These are phyloP conservation scores for Aureobasidium sp. DNA, from an alignment of 2,329 filamentous ascomycete genomes.

Conservation along the genomic window DNA sequence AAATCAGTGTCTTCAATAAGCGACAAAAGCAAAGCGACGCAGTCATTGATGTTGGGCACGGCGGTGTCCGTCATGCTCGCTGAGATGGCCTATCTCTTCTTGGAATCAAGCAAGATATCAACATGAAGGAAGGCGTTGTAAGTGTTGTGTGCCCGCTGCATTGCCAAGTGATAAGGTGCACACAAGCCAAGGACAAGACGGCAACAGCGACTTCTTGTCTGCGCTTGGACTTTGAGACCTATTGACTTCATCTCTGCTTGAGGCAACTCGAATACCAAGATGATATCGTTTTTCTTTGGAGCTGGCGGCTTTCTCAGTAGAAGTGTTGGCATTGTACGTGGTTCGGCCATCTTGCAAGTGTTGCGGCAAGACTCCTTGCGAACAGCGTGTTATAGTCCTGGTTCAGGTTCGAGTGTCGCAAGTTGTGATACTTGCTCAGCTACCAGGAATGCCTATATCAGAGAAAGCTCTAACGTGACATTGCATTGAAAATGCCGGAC, in stretches of 20 bases:
- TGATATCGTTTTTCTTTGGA: neutral
- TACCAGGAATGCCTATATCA: neutral
- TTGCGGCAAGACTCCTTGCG: neutral
- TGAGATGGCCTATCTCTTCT: neutral
- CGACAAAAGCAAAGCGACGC: neutral
- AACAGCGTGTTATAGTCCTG: neutral
- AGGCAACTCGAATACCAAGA: neutral
- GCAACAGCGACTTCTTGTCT: neutral
- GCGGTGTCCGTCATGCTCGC: neutral
- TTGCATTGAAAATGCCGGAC: too few relatives aligned
- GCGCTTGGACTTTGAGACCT: neutral
- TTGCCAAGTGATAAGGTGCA: constrained; percentile 7
- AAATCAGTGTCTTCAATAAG: neutral
- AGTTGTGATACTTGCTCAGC: neutral
- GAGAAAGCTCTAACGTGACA: too few relatives aligned
- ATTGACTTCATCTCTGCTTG: neutral
- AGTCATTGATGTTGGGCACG: neutral
- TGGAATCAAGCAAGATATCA: neutral
- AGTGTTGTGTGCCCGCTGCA: neutral
- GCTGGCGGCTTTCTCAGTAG: neutral
- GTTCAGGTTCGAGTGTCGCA: neutral
- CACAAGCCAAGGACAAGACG: neutral
- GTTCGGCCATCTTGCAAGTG: neutral
- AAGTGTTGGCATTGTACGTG: neutral
- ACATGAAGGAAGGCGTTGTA: neutral